Evolutionary conservation across 2,329 filamentous ascomycete species (phyloP), one percentile per base, ranked within the genome.

Genomic region (Xylaria sp.): DNA sequence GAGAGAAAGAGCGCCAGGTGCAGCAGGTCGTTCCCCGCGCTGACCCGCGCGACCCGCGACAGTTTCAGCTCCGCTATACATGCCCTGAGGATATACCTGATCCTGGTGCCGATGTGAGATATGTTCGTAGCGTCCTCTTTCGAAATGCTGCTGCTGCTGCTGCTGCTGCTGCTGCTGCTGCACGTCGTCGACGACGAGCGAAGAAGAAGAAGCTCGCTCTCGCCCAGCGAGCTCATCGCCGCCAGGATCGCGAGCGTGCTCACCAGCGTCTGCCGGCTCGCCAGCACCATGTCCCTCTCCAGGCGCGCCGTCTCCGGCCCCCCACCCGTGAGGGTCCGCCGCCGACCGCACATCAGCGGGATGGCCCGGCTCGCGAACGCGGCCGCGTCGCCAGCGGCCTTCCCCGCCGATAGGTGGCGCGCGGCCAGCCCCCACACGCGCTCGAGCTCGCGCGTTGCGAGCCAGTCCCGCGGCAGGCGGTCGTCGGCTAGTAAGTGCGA

Each of bases 371-470:
- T 61, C 37, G 75, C 57, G 45, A 80, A 78, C 4, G 61, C 61
- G 5, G 73, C 50, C 2, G 71, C 70, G 21, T 75, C 73, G 17
- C 67, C 52, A 48, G 70, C 71, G 2, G 61, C 60, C 4, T 54
- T 54, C 6, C 63, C 63, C 7, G 65, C 60, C 1, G 74, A 72
- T 16, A 80, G 52, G 7, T 57, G 58, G 18, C 71, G 71, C 18
- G 76, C 65, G 2, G 73, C 67, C 8, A 64, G 59, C 2, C 67
- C 68, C 78, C 78, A 81, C 22, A 78, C 39, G 1, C 57, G 52
- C n/a, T 67, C 63, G 49, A 80, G 76, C 2, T 70, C 72, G 20
- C 61, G 66, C 0, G 76, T 77, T 4, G 73, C 71, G 21, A 81
- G 64, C 79, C 79, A 81, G 8, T 73, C 68, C 4, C 67, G 47